Evolutionary conservation across 1,139 yeast species (phyloP).

Genomic region (Candida labiduridarum): DNA sequence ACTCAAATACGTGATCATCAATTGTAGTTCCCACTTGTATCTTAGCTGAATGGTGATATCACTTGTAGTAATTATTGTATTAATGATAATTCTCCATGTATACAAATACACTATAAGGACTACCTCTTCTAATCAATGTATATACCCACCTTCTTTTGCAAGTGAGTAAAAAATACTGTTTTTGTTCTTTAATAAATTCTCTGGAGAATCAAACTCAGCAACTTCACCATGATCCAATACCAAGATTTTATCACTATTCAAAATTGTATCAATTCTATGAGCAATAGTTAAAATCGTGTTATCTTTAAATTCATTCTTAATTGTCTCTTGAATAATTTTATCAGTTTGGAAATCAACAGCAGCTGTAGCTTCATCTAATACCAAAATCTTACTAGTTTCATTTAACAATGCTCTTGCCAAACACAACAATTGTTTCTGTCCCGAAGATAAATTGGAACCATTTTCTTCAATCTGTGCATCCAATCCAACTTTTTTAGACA

Average conservation of each 20-base stretch:
- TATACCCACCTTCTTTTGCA: conserved; percentile 32
- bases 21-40: no score
- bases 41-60: no score
- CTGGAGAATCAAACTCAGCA: conserved; percentile 64
- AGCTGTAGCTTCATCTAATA: conserved; percentile 86
- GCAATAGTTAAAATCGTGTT: conserved; percentile 82
- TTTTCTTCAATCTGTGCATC: conserved; percentile 60
- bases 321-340: conserved; percentile 72
- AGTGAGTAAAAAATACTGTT: conserved; percentile 32
- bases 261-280: conserved; percentile 78
- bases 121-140: conserved; percentile 8
- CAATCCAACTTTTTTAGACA: conserved; percentile 30
- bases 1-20: no score
- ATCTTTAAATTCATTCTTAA: conserved; percentile 61
- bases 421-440: conserved; percentile 78
- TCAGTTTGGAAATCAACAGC: conserved; percentile 85
- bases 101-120: no score
- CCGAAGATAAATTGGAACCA: conserved; percentile 74
- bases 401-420: conserved; percentile 70
- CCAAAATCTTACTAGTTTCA: conserved; percentile 59
- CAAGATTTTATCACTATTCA: conserved; percentile 74
- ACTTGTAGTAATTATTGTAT: no score
- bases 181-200: conserved; percentile 26
- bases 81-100: no score
- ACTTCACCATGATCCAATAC: conserved; percentile 71